Conservation (phyloP, 2,329 filamentous ascomycete genomes). For the Rhynchosporium graminicola region DNA sequence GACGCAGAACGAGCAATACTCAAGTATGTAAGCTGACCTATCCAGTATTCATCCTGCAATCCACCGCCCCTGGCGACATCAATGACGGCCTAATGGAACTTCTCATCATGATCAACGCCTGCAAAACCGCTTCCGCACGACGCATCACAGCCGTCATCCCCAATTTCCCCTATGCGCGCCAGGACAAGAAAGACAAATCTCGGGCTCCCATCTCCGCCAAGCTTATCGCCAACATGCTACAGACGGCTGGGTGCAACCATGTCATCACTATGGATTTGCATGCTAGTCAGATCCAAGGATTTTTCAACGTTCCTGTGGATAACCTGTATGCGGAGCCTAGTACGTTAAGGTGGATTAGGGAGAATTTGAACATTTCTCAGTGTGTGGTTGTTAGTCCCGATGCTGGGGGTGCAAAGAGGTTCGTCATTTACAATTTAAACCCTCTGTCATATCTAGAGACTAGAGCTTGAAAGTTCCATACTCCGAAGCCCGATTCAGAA, state of each 20-base stretch:
- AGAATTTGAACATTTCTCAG: constrained; percentile 78
- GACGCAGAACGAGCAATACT: too few relatives aligned
- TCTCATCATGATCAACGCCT: constrained; percentile 97
- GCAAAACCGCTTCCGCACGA: constrained; percentile 79
- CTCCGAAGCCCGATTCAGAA: too few relatives aligned
- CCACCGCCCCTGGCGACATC: constrained; percentile 91
- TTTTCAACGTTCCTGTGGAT: constrained; percentile 79
- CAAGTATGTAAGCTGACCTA: neutral
- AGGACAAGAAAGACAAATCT: constrained; percentile 97
- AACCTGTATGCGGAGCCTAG: constrained; percentile 94
- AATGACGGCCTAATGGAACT: constrained; percentile 99
- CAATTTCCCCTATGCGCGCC: constrained; percentile 93
- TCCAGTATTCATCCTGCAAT: constrained; percentile 90
- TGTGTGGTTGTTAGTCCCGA: constrained; percentile 95
- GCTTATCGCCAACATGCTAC: constrained; percentile 95
- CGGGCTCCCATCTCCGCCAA: constrained; percentile 96
- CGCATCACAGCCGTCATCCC: constrained; percentile 94
- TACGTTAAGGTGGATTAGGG: constrained; percentile 85
- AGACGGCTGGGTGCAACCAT: constrained; percentile 89
- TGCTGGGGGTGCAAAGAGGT: constrained; percentile 90
- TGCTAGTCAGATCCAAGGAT: constrained; percentile 90
- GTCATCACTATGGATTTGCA: constrained; percentile 97
- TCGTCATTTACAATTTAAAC: constrained; percentile 32
- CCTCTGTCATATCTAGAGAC: too few relatives aligned
- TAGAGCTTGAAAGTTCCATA: neutral